These are phyloP conservation scores for Polytrichum formosum DNA, from an alignment of 225 moss, liverwort and hornwort genomes.

Conservation along the genomic window DNA sequence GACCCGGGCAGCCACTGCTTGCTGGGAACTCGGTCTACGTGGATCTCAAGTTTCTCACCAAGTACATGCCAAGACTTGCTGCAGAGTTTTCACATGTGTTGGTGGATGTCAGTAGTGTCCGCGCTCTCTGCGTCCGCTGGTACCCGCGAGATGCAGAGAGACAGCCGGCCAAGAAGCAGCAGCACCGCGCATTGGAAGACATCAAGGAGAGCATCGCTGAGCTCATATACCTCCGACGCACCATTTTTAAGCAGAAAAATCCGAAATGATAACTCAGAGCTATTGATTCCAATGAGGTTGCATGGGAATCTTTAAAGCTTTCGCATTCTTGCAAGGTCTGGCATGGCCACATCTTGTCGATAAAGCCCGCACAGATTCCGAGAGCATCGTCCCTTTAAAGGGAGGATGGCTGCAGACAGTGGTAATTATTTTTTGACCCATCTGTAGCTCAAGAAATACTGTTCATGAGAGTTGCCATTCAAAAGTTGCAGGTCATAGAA, in stretches of 20 bases:
- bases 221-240: constrained; percentile 65
- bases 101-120: constrained; percentile 90
- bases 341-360: too few relatives aligned
- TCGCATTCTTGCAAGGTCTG: too few relatives aligned
- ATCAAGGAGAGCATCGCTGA: constrained; percentile 92
- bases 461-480: too few relatives aligned
- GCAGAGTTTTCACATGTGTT: constrained; percentile 82
- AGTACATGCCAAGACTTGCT: constrained; percentile 88
- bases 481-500: too few relatives aligned
- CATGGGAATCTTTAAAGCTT: too few relatives aligned
- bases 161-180: constrained; percentile 75
- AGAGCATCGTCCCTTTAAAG: too few relatives aligned
- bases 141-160: constrained; percentile 74
- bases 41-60: constrained; percentile 80
- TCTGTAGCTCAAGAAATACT: too few relatives aligned
- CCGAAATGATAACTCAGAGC: constrained; percentile 7
- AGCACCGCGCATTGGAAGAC: constrained; percentile 83
- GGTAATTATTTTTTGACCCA: too few relatives aligned
- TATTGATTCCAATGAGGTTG: too few relatives aligned
- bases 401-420: too few relatives aligned
- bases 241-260: constrained; percentile 68
- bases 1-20: constrained; percentile 54
- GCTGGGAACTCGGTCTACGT: constrained; percentile 90
- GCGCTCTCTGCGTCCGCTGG: constrained; percentile 87
- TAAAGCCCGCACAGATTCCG: too few relatives aligned